These are phyloP conservation scores for Colletotrichum lupini DNA, from an alignment of 2,329 filamentous ascomycete genomes.

Conservation along the genomic window DNA sequence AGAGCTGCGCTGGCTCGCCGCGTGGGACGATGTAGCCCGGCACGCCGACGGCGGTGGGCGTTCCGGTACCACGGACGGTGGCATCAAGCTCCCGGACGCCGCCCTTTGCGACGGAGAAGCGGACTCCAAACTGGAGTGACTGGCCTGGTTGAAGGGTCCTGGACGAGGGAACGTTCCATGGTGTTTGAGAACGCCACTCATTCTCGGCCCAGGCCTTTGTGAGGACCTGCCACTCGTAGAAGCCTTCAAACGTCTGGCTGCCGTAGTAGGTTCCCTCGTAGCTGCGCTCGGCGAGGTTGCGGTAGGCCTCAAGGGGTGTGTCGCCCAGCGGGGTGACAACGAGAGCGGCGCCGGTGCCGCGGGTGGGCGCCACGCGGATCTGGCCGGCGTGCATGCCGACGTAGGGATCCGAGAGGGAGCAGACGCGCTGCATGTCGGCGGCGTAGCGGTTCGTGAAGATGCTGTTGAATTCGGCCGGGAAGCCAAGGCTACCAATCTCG, in stretches of 20 bases:
- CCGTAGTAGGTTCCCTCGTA: slow-evolving; percentile 55
- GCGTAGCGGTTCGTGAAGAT: slow-evolving; percentile 66
- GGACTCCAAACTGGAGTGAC: slow-evolving; percentile 59
- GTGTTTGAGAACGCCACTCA: slow-evolving; percentile 59
- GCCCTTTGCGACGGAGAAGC: slow-evolving; percentile 58
- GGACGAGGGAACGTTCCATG: slow-evolving; percentile 67
- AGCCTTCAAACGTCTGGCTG: slow-evolving; percentile 68
- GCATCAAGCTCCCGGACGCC: slow-evolving; percentile 60
- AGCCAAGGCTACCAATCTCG: slow-evolving; percentile 67
- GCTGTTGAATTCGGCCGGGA: slow-evolving; percentile 71
- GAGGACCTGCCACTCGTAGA: slow-evolving; percentile 69
- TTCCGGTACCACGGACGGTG: slow-evolving; percentile 53
- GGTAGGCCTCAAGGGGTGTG: slow-evolving; percentile 63
- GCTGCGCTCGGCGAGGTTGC: slow-evolving; percentile 59
- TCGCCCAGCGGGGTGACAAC: slow-evolving; percentile 63
- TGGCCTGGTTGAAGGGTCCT: slow-evolving; percentile 55
- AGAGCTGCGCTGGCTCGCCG: slow-evolving; percentile 58
- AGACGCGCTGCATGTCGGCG: slow-evolving; percentile 58
- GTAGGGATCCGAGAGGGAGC: slow-evolving; percentile 68
- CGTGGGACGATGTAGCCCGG: slow-evolving; percentile 65
- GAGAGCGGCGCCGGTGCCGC: slow-evolving; percentile 62
- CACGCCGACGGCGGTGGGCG: slow-evolving; percentile 61
- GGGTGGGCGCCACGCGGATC: slow-evolving; percentile 61
- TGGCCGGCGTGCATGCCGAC: slow-evolving; percentile 69
- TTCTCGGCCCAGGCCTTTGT: slow-evolving; percentile 65